Percentiles rank a stretch among this genome's conserved stretches.
These are phyloP conservation scores for Papilionanthe hybrid DNA, from an alignment of 116 monocot species.

Conservation along the genomic window DNA sequence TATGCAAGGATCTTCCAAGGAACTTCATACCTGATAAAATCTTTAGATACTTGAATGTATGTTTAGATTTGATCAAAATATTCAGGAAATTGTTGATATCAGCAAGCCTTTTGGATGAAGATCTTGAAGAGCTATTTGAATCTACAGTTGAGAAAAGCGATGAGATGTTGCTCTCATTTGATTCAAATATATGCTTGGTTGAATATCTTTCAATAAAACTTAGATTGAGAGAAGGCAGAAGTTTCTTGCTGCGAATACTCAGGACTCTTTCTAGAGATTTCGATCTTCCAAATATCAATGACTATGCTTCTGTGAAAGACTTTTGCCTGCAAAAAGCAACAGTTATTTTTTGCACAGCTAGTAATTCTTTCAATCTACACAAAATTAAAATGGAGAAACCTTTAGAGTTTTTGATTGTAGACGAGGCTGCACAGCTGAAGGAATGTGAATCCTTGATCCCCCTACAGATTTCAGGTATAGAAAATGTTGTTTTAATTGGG, in stretches of 20 bases:
- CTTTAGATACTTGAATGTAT: not conserved
- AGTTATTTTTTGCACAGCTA: constrained; percentile 47
- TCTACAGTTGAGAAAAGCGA: not conserved
- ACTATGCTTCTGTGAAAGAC: not conserved
- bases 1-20: constrained; percentile 1
- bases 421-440: constrained; percentile 63
- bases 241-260: constrained; percentile 8
- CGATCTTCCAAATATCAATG: constrained; percentile 6
- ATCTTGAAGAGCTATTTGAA: not conserved
- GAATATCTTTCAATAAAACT: not conserved
- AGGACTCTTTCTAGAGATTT: constrained; percentile 10
- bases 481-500: constrained; percentile 40
- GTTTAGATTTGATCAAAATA: not conserved
- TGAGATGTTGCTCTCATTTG: not conserved
- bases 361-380: constrained; percentile 29
- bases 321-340: constrained; percentile 34
- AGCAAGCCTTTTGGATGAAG: not conserved
- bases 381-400: constrained; percentile 8
- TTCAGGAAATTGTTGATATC: not conserved
- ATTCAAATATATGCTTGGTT: not conserved
- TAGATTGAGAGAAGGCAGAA: not conserved
- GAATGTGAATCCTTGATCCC: constrained; percentile 50
- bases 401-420: constrained; percentile 37
- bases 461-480: constrained; percentile 20
- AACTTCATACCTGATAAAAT: not conserved